Evolutionary conservation across 345 rosid species (phyloP).

Genomic region (Hevea brasiliensis): DNA sequence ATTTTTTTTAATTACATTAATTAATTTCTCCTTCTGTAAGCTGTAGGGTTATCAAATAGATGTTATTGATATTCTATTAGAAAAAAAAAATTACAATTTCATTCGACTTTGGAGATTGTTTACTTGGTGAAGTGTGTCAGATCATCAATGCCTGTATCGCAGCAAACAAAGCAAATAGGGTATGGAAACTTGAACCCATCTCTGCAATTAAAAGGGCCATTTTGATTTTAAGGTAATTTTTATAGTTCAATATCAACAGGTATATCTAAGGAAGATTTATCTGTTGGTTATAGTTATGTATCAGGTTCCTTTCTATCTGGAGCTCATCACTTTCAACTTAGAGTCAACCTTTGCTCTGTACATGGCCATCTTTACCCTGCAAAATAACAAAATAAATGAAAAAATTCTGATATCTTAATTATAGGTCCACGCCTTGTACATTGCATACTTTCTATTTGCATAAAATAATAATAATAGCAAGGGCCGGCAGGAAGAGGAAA

Average conservation of each 20-base stretch:
- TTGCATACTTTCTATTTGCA: too few species aligned
- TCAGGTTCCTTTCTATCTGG: background rate
- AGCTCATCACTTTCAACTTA: background rate
- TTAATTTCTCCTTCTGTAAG: background rate
- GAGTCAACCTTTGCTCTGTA: background rate
- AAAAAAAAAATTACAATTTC: background rate
- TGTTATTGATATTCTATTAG: background rate
- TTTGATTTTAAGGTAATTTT: background rate
- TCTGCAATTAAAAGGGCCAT: constrained; percentile 2
- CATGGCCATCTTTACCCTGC: background rate
- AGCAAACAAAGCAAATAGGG: constrained; percentile 13
- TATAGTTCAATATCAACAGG: constrained; percentile 10
- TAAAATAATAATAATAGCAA: too few species aligned
- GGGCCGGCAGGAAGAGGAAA: too few species aligned
- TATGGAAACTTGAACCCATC: constrained; percentile 38
- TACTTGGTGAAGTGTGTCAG: constrained; percentile 9
- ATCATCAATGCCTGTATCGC: constrained; percentile 9
- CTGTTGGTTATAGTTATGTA: background rate
- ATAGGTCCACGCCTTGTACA: too few species aligned
- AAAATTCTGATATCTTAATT: too few species aligned
- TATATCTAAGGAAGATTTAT: constrained; percentile 19
- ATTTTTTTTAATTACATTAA: background rate
- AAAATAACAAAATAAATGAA: background rate
- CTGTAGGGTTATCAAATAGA: background rate
- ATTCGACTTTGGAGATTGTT: background rate